Percentiles rank a stretch among this genome's conserved stretches.
Conservation (phyloP, 2,329 filamentous ascomycete genomes). For the Aplosporella prunicola region DNA sequence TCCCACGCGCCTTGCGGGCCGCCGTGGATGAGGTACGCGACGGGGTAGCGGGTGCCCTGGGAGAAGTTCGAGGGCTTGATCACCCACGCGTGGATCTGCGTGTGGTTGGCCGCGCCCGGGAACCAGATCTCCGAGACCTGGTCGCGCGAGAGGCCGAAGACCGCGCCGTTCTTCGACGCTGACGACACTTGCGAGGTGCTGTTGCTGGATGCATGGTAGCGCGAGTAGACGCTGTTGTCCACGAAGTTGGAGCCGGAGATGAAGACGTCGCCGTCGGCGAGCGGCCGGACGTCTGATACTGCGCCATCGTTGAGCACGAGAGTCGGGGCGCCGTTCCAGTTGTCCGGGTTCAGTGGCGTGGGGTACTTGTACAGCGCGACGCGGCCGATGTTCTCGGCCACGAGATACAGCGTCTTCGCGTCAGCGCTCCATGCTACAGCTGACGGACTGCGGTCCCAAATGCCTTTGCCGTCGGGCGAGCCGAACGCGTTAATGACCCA, state of each 20-base stretch:
- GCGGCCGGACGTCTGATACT: conserved; percentile 37
- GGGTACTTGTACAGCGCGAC: conserved; percentile 52
- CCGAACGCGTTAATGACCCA: conserved; percentile 55
- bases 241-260: conserved; percentile 59
- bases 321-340: conserved; percentile 1
- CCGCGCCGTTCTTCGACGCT: conserved; percentile 53
- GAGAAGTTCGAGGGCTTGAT: conserved; percentile 58
- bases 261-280: conserved; percentile 48
- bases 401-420: conserved; percentile 57
- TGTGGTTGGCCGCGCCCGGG: conserved; percentile 48
- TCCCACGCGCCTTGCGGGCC: conserved; percentile 70
- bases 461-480: conserved; percentile 52
- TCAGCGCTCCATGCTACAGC: conserved; percentile 43
- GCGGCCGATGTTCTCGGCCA: conserved; percentile 60
- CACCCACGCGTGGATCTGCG: conserved; percentile 61
- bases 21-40: conserved; percentile 73
- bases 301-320: conserved; percentile 8
- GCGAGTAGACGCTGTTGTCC: conserved; percentile 60
- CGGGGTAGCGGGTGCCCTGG: conserved; percentile 61
- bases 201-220: no score
- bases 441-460: conserved; percentile 46
- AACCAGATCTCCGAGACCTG: conserved; percentile 64
- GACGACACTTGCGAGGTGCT: conserved; percentile 44
- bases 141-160: conserved; percentile 53
- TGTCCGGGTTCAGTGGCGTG: background rate